Evolutionary conservation across 352 stramenopile species (phyloP).

Genomic region (Phytophthora brassicae): DNA sequence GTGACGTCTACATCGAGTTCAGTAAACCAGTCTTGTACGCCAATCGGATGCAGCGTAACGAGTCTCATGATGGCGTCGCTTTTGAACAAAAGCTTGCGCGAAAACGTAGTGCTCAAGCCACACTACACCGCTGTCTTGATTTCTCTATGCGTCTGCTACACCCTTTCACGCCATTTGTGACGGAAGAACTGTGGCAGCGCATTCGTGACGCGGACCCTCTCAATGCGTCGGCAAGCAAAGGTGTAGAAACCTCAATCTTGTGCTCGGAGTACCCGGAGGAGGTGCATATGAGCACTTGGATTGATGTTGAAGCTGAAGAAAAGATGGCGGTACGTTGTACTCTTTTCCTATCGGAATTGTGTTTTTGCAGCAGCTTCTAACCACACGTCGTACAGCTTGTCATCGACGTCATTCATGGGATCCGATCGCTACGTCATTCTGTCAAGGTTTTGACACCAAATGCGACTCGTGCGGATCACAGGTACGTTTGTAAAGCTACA

Average conservation of each 20-base stretch:
- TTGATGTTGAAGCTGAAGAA: slow-evolving; percentile 80
- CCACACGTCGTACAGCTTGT: slow-evolving; percentile 47
- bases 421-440: slow-evolving; percentile 90
- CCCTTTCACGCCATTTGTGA: slow-evolving; percentile 99
- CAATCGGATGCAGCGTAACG: slow-evolving; percentile 42
- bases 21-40: slow-evolving; percentile 83
- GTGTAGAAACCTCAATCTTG: slow-evolving; percentile 56
- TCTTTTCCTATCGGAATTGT: not conserved
- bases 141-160: slow-evolving; percentile 96
- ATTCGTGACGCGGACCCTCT: slow-evolving; percentile 58
- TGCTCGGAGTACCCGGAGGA: slow-evolving; percentile 86
- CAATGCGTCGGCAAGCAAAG: slow-evolving; percentile 4
- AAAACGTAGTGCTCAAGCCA: slow-evolving; percentile 87
- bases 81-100: slow-evolving; percentile 42
- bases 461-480: slow-evolving; percentile 26
- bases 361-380: not conserved
- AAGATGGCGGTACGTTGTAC: slow-evolving; percentile 76
- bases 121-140: slow-evolving; percentile 94
- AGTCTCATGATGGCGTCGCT: slow-evolving; percentile 22
- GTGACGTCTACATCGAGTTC: slow-evolving; percentile 89
- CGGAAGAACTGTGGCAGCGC: slow-evolving; percentile 98
- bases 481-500: slow-evolving; percentile 15
- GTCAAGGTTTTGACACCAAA: slow-evolving; percentile 70
- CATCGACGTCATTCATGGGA: slow-evolving; percentile 91
- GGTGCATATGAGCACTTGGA: slow-evolving; percentile 73